Conservation (phyloP, 2,329 filamentous ascomycete genomes). For the Diaporthe citri region DNA sequence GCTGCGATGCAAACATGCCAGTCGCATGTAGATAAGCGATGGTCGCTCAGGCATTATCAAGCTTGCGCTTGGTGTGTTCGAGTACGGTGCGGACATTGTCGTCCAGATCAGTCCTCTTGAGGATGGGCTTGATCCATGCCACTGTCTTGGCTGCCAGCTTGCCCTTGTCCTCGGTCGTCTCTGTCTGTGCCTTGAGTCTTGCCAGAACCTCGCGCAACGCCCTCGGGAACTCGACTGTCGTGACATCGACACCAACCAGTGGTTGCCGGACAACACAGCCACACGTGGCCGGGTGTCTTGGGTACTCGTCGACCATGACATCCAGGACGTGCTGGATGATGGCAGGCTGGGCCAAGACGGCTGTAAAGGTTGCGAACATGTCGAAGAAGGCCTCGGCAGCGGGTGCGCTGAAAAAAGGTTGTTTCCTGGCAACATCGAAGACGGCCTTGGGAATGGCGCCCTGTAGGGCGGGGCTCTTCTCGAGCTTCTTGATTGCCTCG, state of each 20-base stretch:
- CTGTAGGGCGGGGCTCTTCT: conserved; percentile 84
- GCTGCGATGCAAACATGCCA: not conserved
- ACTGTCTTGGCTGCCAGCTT: conserved; percentile 62
- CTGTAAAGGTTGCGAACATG: conserved; percentile 78
- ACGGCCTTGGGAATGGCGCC: conserved; percentile 96
- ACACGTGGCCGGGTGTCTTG: conserved; percentile 72
- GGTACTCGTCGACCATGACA: conserved; percentile 70
- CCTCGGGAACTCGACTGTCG: conserved; percentile 78
- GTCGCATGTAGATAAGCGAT: conserved; percentile 3
- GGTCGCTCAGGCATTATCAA: conserved; percentile 45
- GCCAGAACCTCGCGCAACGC: conserved; percentile 76
- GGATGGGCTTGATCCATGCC: conserved; percentile 67
- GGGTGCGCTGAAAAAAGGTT: conserved; percentile 75
- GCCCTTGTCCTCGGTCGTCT: conserved; percentile 59
- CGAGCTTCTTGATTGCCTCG: conserved; percentile 63
- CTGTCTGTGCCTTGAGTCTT: conserved; percentile 66
- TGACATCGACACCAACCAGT: conserved; percentile 72
- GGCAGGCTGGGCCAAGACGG: conserved; percentile 72
- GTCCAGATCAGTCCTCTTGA: conserved; percentile 65
- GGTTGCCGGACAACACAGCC: conserved; percentile 80
- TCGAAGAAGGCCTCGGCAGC: conserved; percentile 84
- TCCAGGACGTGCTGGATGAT: conserved; percentile 82
- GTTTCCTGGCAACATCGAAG: conserved; percentile 86
- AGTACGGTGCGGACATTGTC: conserved; percentile 67
- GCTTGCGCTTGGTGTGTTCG: conserved; percentile 60